Evolutionary conservation across 768 basidiomycete genomes (phyloP).

Genomic region (Tulasnella sp.): DNA sequence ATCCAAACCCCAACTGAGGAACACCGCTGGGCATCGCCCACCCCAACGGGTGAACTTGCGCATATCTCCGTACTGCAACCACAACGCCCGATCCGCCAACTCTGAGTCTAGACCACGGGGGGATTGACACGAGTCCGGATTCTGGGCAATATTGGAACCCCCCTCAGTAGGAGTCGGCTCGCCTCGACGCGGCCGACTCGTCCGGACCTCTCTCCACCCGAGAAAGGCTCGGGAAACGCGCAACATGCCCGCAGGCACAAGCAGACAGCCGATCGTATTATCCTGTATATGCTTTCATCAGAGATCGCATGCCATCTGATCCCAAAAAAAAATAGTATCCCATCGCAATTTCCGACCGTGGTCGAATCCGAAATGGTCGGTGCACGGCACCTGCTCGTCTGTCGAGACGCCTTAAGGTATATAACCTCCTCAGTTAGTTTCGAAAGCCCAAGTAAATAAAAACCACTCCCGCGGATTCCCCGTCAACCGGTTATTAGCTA

Average conservation of each 20-base stretch:
- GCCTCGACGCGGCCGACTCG: no score
- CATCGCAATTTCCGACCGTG: background rate
- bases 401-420: background rate
- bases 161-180: no score
- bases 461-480: background rate
- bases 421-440: background rate
- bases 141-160: no score
- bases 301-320: background rate
- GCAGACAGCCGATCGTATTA: background rate
- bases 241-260: background rate
- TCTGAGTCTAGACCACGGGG: background rate
- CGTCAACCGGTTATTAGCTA: background rate
- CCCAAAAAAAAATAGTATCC: no score
- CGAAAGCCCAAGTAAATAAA: background rate
- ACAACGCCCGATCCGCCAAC: background rate
- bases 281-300: background rate
- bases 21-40: background rate
- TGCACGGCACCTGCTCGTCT: background rate
- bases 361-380: background rate
- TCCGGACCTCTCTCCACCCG: no score
- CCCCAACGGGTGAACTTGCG: no score
- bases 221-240: background rate
- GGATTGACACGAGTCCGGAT: no score
- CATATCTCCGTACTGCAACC: background rate
- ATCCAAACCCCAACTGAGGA: background rate